Percentiles rank a stretch among this genome's conserved stretches.
Conservation (phyloP, 345 rosid genomes). For the Cardamine chenopodiifolia region DNA sequence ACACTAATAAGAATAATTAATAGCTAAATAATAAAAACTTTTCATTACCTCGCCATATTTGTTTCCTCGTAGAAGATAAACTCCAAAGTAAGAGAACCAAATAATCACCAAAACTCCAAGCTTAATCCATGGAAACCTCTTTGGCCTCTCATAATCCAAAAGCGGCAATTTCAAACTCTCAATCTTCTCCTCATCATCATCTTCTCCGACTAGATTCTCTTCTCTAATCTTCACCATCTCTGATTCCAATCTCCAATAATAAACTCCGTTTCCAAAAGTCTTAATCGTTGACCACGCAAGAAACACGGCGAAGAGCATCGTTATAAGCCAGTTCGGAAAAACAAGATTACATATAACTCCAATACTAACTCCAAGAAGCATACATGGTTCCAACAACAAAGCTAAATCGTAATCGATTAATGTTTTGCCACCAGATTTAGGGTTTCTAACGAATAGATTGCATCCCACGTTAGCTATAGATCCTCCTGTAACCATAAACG, state of each 20-base stretch:
- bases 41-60: slow-evolving; percentile 61
- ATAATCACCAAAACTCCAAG: slow-evolving; percentile 61
- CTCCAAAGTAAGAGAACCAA: slow-evolving; percentile 69
- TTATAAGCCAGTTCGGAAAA: slow-evolving; percentile 85
- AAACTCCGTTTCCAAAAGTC: slow-evolving; percentile 68
- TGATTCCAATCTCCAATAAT: slow-evolving; percentile 67
- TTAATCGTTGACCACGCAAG: slow-evolving; percentile 79
- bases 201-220: not conserved
- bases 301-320: slow-evolving; percentile 63
- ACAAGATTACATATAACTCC: slow-evolving; percentile 77
- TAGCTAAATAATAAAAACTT: not conserved
- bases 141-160: slow-evolving; percentile 37
- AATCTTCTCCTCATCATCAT: slow-evolving; percentile 31
- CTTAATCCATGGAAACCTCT: slow-evolving; percentile 69
- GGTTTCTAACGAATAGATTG: slow-evolving; percentile 47
- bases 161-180: slow-evolving; percentile 47
- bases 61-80: slow-evolving; percentile 75
- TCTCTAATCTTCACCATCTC: slow-evolving; percentile 43
- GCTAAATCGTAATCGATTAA: slow-evolving; percentile 71
- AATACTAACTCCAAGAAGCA: slow-evolving; percentile 82
- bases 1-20: not conserved
- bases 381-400: slow-evolving; percentile 70
- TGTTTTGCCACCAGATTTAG: slow-evolving; percentile 50
- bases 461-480: slow-evolving; percentile 77
- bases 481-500: slow-evolving; percentile 92